Evolutionary conservation across 371 early-diverging fungal species (phyloP), one percentile per base, ranked within the genome.

Genomic region (Mucor lusitanicus): DNA sequence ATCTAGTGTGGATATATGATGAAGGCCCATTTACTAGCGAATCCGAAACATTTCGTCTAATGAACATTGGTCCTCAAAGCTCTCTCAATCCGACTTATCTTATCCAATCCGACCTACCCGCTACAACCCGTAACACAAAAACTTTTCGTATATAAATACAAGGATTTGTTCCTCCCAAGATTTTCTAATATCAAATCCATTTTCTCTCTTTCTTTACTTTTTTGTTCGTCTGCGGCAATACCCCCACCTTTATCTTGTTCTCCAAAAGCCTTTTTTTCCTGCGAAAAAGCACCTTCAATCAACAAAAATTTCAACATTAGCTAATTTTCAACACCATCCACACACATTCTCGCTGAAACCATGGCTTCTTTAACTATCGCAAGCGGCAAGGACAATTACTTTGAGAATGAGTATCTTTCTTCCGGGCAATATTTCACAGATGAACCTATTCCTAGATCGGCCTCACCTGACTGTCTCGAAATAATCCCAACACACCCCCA

Each of bases 91-190:
- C 63, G 63, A 63, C 63, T 63, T 63, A 63, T 63, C 63, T 37
- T 46, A 58, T 57, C 65, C 65, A 64, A 58, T 64, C 64, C 64
- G 57, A 64, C 32, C 39, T 13, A 57, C 65, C 68, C 68, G 63
- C 68, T 59, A 63, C 50, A 63, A 68, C 63, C 68, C 63, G 68
- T 68, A 63, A 61, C 62, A 68, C 68, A 37, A 68, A 61, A 23
- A 60, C 21, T 55, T 25, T 40, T 40, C 32, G 60, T 40, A 53
- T 39, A 63, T 39, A 63, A 39, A 63, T 30, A 37, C 17, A 37
- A 32, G 33, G 56, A 21, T 12, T 39, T 33, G 33, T 1, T 19
- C n/a, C 21, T 5, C 27, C 25, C 37, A 58, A 59, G 40, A 25
- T 50, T 25, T 50, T 25, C 50, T 23, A 50, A 50, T n/a, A n/a